Conservation (phyloP, 1,284 basidiomycete genomes). For the Sanghuangporus weigelae region DNA sequence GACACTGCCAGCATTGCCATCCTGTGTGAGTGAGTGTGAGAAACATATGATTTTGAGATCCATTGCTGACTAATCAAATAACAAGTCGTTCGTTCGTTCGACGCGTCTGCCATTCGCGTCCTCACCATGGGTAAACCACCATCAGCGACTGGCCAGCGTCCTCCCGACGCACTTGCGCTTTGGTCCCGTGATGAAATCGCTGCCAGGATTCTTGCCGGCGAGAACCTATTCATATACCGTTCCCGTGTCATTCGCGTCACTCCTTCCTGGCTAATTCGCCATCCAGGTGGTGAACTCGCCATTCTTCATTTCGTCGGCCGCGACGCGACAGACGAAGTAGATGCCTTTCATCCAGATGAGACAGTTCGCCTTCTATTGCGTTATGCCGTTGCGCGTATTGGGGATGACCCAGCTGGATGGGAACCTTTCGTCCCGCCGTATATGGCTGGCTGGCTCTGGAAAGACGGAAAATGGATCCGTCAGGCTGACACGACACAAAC, state of each 20-base stretch:
- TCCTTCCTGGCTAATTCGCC: conserved; percentile 73
- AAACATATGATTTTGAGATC: too few species aligned
- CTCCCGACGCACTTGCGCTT: neutral
- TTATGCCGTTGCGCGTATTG: conserved; percentile 76
- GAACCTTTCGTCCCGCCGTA: conserved; percentile 85
- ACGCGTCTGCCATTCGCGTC: neutral
- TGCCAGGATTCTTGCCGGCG: conserved; percentile 67
- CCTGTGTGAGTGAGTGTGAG: too few species aligned
- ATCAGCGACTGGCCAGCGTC: neutral
- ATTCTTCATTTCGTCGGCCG: conserved; percentile 95
- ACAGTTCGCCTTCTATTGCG: conserved; percentile 62
- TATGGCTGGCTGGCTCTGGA: conserved; percentile 75
- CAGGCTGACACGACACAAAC: conserved; percentile 49
- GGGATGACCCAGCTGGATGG: conserved; percentile 55
- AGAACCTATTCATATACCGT: conserved; percentile 77
- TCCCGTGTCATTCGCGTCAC: conserved; percentile 80
- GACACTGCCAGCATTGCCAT: too few species aligned
- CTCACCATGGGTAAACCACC: neutral
- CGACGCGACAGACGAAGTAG: conserved; percentile 92
- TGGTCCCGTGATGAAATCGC: conserved; percentile 60
- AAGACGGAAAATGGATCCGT: conserved; percentile 49
- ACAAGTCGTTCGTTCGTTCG: conserved; percentile 5
- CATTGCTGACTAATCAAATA: too few species aligned
- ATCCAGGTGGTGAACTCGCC: conserved; percentile 88
- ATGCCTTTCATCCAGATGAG: conserved; percentile 80